Evolutionary conservation across 768 basidiomycete genomes (phyloP), one percentile per base, ranked within the genome.

Genomic region (Lyophyllum shimeji): DNA sequence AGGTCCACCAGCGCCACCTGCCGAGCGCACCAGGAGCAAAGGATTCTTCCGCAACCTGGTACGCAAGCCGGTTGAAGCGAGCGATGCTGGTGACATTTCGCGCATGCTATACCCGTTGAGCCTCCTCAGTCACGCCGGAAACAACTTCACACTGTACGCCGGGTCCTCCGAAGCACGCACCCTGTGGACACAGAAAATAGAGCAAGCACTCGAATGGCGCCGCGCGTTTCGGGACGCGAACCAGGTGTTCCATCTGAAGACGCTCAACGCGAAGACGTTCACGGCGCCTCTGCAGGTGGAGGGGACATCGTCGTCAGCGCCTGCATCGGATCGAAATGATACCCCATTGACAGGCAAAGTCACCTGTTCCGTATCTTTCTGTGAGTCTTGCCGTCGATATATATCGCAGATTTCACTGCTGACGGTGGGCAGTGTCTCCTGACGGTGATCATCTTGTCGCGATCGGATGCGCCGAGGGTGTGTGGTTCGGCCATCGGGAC

Each of bases 401-500:
- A 3, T 3, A 18, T 42, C 17, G 21, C 21, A 27, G 17, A 46
- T 20, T 37, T 21, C 7, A 9, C n/a, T 7, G 7, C 7, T 54
- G 8, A 21, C 52, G 34, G 61, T 11, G 55, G 95, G 93, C 82
- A 57, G 95, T 92, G 4, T 76, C 86, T 7, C 93, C 97, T 67
- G 87, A 88, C 4, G 83, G 34, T 3, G 34, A 37, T 27, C 84
- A 84, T 8, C 78, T 98, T 13, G 89, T 98, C 39, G 93, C 95
- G 0, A 87, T 97, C 60, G 96, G 95, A 13, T 97, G 95, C 69
- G 87, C 89, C 0, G 93, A 96, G 66, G 96, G 96, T 24, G 93
- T 98, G 11, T 99, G 94, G 92, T 96, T 98, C 65, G 96, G 96
- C 0, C 89, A 94, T 73, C 83, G 92, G 31, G 89, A 92, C n/a